Evolutionary conservation across 495 filamentous ascomycete species (phyloP).

Genomic region (Aspergillus nidulans): DNA sequence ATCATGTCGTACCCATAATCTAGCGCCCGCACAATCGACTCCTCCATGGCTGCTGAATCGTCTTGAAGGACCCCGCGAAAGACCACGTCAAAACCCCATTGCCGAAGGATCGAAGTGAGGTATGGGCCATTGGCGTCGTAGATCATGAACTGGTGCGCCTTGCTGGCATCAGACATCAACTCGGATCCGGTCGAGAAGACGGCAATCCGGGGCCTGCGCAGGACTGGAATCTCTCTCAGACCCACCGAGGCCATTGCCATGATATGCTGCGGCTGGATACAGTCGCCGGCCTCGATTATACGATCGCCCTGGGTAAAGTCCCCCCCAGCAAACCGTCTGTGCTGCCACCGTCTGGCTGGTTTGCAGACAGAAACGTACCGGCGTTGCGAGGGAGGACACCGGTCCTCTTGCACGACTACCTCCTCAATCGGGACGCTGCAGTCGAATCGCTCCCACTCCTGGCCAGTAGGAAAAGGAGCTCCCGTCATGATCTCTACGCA

Average conservation of each 20-base stretch:
- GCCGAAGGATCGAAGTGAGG: slow-evolving; percentile 1
- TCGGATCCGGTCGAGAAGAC: slow-evolving; percentile 17
- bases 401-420: neutral
- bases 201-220: slow-evolving; percentile 3
- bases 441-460: slow-evolving; percentile 1
- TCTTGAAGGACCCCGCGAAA: slow-evolving; percentile 12
- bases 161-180: neutral
- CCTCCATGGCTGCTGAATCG: neutral
- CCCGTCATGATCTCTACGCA: slow-evolving; percentile 20
- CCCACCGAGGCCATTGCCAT: slow-evolving; percentile 17
- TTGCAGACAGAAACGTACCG: slow-evolving; percentile 9
- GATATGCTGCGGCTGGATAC: slow-evolving; percentile 10
- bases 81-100: slow-evolving; percentile 8
- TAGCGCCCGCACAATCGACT: neutral
- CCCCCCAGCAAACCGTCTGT: slow-evolving; percentile 12
- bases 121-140: slow-evolving; percentile 16
- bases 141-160: slow-evolving; percentile 1
- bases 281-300: neutral
- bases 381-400: neutral
- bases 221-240: neutral
- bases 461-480: slow-evolving; percentile 4
- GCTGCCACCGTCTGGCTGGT: slow-evolving; percentile 4
- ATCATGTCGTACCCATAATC: slow-evolving; percentile 11
- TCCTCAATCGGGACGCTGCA: slow-evolving; percentile 14
- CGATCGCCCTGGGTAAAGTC: slow-evolving; percentile 12